Percentiles rank a stretch among this genome's conserved stretches.
phyloP scores from a whole-genome alignment of 106 monocot genomes.

The Dioscorea alata region DNA sequence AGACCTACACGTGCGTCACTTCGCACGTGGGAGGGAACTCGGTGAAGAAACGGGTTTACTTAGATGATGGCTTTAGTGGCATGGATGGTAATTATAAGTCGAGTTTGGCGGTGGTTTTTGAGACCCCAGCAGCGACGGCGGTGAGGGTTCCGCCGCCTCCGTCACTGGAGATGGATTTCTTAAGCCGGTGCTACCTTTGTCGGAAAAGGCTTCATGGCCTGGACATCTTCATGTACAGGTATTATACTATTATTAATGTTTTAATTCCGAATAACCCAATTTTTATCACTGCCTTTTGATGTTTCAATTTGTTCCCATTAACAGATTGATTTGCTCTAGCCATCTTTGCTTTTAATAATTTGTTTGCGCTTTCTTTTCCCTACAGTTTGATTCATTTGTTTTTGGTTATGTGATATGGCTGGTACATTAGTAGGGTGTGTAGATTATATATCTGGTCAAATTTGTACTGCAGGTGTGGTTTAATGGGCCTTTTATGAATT shows the following conservation, averaged over 20 bases:
- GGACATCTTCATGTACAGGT: conserved; percentile 86
- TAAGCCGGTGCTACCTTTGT: conserved; percentile 45
- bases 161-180: conserved; percentile 17
- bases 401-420: too few relatives aligned
- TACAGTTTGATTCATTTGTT: too few relatives aligned
- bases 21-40: conserved; percentile 25
- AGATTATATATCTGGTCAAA: too few relatives aligned
- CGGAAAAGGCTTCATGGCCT: conserved; percentile 48
- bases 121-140: neutral
- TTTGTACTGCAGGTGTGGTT: too few relatives aligned
- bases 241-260: neutral
- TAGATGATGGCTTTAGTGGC: conserved; percentile 11
- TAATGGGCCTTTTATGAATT: too few relatives aligned
- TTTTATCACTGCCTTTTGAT: neutral
- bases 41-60: conserved; percentile 39
- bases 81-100: conserved; percentile 3
- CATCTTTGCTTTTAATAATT: too few relatives aligned
- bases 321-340: too few relatives aligned
- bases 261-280: neutral
- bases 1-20: conserved; percentile 57
- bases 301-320: too few relatives aligned
- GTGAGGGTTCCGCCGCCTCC: neutral
- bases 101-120: conserved; percentile 1
- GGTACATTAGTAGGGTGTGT: too few relatives aligned
- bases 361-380: too few relatives aligned